Conservation (phyloP, 1,284 basidiomycete species). For the Fomitiporia mediterranea region DNA sequence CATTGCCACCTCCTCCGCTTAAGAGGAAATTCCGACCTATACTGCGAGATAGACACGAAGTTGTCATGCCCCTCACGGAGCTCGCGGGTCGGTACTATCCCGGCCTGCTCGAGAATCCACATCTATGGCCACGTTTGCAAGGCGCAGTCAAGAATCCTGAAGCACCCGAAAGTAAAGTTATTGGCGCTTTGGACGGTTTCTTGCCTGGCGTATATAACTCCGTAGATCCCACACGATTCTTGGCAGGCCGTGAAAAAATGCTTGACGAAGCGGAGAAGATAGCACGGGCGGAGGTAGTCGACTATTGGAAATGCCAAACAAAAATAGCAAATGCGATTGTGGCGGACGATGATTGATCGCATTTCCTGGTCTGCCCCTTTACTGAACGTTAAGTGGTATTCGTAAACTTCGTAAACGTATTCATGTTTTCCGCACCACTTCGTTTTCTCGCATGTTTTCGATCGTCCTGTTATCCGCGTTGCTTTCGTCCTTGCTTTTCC, state of each 20-base stretch:
- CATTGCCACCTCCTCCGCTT: constrained; percentile 54
- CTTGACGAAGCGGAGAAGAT: constrained; percentile 50
- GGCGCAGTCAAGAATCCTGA: constrained; percentile 30
- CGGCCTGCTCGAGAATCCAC: constrained; percentile 54
- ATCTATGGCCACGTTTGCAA: constrained; percentile 41
- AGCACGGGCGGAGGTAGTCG: constrained; percentile 39
- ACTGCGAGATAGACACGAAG: constrained; percentile 56
- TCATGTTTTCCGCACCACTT: too few species aligned
- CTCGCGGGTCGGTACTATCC: constrained; percentile 76
- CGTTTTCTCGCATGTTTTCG: too few species aligned
- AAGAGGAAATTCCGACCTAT: constrained; percentile 69
- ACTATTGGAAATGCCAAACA: constrained; percentile 34
- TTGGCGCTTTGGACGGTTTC: constrained; percentile 68
- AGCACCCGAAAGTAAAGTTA: constrained; percentile 38
- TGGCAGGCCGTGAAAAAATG: constrained; percentile 47
- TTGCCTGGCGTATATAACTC: constrained; percentile 56
- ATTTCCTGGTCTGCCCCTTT: too few species aligned
- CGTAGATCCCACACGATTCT: constrained; percentile 56
- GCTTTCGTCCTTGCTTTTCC: too few species aligned
- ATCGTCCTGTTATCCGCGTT: too few species aligned
- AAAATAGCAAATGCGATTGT: constrained; percentile 28
- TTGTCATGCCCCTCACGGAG: constrained; percentile 57
- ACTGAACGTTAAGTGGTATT: too few species aligned
- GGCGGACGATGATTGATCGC: constrained; percentile 2
- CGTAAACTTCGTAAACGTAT: too few species aligned